Evolutionary conservation across 2,329 filamentous ascomycete species (phyloP), one percentile per base, ranked within the genome.

Genomic region (Aspergillus brunneoviolaceus): DNA sequence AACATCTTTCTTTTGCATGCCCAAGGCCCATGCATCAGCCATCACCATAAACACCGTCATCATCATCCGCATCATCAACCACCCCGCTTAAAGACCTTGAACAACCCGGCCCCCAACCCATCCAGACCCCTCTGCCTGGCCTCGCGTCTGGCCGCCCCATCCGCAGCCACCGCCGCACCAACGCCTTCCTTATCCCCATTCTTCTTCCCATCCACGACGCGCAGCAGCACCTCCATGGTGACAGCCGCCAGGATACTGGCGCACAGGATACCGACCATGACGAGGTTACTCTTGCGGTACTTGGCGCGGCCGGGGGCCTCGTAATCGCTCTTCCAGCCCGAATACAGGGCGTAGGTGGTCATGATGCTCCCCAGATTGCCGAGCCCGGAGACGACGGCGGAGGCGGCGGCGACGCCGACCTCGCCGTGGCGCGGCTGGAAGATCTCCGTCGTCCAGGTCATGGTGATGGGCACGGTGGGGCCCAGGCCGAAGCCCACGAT

Each of bases 371-470:
- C 92, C 19, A 96, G 80, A 70, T 96, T 96, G 0, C 92, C 92
- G 45, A 96, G 81, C 0, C 92, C 92, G 0, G 91, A 95, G 0
- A 96, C 92, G 11, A 96, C 82, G 2, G 92, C 92, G 1, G 89
- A 87, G 0, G 92, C 92, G 14, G 92, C 89, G 4, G 92, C 92
- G 6, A 96, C 92, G 58, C 92, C 92, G 23, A 96, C 91, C 76
- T 96, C 92, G 51, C 92, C 91, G 71, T 96, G 92, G 12, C 92
- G 89, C 33, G 85, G 85, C 77, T 96, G 92, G 80, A 96, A 96
- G 70, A 96, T 89, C 76, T 96, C 90, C 63, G 87, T 91, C 33
- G 90, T 92, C 92, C 92, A 96, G 39, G 92, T 89, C 92, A 96
- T 96, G 74, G 90, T 94, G 70, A 94, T 94, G 11, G 92, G 92